Conservation (phyloP, 2,329 filamentous ascomycete genomes). For the Ophiobolus disseminans region DNA sequence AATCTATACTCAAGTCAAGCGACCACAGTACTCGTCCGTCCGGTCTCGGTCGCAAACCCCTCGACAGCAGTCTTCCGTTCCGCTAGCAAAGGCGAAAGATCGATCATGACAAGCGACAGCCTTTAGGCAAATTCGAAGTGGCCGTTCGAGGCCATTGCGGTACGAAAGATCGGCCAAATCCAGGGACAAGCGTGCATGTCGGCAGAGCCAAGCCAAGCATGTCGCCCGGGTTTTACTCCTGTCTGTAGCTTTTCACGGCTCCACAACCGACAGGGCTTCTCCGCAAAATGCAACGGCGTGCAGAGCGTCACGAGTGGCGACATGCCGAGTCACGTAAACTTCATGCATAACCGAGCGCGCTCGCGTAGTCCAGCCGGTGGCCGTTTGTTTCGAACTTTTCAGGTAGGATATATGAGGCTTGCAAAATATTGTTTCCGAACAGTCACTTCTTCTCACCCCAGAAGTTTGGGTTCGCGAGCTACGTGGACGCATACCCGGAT, state of each 20-base stretch:
- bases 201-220: slow-evolving; percentile 14
- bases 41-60: background rate
- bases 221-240: slow-evolving; percentile 17
- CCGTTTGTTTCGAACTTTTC: too few relatives aligned
- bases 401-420: too few relatives aligned
- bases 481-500: background rate
- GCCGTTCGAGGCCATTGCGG: slow-evolving; percentile 4
- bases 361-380: slow-evolving; percentile 10
- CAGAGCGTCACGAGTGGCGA: slow-evolving; percentile 3
- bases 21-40: slow-evolving; percentile 3
- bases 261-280: slow-evolving; percentile 13
- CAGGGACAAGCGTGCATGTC: slow-evolving; percentile 7
- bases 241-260: slow-evolving; percentile 1
- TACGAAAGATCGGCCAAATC: slow-evolving; percentile 2
- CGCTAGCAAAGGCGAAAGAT: background rate
- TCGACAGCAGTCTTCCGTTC: background rate
- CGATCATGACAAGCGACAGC: background rate
- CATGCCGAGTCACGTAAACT: slow-evolving; percentile 8
- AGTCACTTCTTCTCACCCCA: too few relatives aligned
- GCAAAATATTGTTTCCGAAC: too few relatives aligned
- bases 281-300: slow-evolving; percentile 23
- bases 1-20: slow-evolving; percentile 19
- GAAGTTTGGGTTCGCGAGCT: too few relatives aligned
- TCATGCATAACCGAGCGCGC: slow-evolving; percentile 6
- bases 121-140: slow-evolving; percentile 11